A percentile compares a stretch with the other conserved stretches of the same genome.
Evolutionary conservation across 345 rosid species (phyloP).

Genomic region (Eucalyptus paniculata): DNA sequence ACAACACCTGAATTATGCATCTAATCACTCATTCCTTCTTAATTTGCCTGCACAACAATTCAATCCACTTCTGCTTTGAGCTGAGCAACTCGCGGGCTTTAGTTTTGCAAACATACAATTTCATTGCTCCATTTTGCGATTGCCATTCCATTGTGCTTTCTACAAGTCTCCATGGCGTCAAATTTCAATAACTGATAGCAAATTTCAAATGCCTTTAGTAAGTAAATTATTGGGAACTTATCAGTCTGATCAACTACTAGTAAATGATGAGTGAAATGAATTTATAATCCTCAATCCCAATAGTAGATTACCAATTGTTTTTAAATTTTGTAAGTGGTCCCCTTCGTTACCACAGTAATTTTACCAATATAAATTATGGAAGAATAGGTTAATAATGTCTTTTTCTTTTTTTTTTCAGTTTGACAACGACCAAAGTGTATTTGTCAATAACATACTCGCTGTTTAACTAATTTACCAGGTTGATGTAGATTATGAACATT

Average conservation of each 20-base stretch:
- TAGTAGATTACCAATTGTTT: background rate
- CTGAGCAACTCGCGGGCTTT: too few species aligned
- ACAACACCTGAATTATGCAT: background rate
- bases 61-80: background rate
- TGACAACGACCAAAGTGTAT: background rate
- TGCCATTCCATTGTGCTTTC: background rate
- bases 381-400: too few species aligned
- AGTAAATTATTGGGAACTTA: background rate
- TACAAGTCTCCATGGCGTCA: slow-evolving; percentile 6
- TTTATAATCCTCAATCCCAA: background rate
- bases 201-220: too few species aligned
- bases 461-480: background rate
- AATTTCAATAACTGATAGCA: background rate
- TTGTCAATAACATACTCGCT: background rate
- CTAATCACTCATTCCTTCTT: background rate
- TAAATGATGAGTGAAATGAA: background rate
- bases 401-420: too few species aligned
- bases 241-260: background rate
- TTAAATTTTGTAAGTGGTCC: background rate
- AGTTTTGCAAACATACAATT: too few species aligned
- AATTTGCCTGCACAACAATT: too few species aligned
- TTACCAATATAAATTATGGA: background rate
- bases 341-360: too few species aligned
- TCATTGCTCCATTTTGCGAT: background rate
- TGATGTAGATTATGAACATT: background rate